These are phyloP conservation scores for Emergomyces africanus DNA, from an alignment of 2,329 filamentous ascomycete genomes.

Conservation along the genomic window DNA sequence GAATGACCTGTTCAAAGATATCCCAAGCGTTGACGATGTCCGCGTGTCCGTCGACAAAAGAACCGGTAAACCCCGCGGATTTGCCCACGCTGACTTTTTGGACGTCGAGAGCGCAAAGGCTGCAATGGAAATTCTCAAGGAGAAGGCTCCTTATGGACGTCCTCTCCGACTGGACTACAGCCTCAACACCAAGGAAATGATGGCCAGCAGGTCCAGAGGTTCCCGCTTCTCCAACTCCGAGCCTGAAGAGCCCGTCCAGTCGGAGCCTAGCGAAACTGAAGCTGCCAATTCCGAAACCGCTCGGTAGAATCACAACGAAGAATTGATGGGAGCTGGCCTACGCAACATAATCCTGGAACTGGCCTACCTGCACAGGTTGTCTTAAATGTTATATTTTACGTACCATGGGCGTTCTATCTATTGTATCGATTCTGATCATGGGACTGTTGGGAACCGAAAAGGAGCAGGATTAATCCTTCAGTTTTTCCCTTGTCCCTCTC, in stretches of 20 bases:
- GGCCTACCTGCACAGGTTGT: neutral
- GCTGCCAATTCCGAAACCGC: neutral
- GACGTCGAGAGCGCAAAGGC: constrained; percentile 51
- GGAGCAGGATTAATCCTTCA: neutral
- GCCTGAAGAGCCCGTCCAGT: neutral
- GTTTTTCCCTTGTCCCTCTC: neutral
- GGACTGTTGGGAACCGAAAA: neutral
- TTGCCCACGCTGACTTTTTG: constrained; percentile 70
- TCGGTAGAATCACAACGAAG: neutral
- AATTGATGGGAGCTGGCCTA: neutral
- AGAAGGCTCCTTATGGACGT: constrained; percentile 52
- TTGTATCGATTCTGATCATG: neutral
- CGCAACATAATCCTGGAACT: neutral
- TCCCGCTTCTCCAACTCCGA: neutral
- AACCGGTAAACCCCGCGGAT: constrained; percentile 70
- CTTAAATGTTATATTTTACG: constrained; percentile 2
- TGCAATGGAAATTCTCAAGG: constrained; percentile 44
- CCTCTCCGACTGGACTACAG: constrained; percentile 53
- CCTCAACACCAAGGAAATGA: constrained; percentile 10
- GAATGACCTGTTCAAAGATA: constrained; percentile 59
- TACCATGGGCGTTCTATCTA: constrained; percentile 1
- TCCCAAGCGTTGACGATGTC: constrained; percentile 60
- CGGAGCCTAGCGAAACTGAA: neutral
- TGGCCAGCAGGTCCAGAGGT: neutral
- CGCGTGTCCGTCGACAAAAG: constrained; percentile 71